Evolutionary conservation across 345 rosid species (phyloP).

Genomic region (Diplotaxis tenuifolia): DNA sequence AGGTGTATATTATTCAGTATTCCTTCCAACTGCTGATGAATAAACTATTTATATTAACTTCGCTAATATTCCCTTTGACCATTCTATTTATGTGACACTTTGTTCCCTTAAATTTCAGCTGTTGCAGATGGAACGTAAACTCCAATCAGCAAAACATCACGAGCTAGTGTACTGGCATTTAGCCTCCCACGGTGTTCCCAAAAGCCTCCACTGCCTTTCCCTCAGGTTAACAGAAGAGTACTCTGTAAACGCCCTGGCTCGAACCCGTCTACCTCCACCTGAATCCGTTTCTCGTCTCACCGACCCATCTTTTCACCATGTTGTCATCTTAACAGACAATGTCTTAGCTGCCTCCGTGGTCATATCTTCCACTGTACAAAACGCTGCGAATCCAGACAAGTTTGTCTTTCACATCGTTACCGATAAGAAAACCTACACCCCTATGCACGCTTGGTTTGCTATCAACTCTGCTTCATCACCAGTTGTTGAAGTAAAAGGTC

Average conservation of each 20-base stretch:
- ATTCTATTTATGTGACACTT: conserved; percentile 6
- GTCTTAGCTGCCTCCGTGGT: conserved; percentile 91
- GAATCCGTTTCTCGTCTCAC: conserved; percentile 64
- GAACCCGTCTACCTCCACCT: conserved; percentile 78
- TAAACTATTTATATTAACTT: not conserved
- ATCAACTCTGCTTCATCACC: conserved; percentile 60
- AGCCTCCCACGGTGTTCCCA: conserved; percentile 87
- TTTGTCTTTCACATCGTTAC: conserved; percentile 88
- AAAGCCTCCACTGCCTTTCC: conserved; percentile 80
- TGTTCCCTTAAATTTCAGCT: conserved; percentile 46
- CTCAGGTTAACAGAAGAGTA: conserved; percentile 86
- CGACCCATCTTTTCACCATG: conserved; percentile 67
- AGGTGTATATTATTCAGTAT: too few relatives aligned
- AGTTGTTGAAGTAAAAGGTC: conserved; percentile 86
- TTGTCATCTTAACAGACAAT: conserved; percentile 82
- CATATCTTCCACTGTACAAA: conserved; percentile 65
- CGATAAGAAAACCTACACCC: conserved; percentile 85
- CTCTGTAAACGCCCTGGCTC: conserved; percentile 74
- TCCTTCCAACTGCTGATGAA: too few relatives aligned
- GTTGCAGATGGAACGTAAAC: conserved; percentile 66
- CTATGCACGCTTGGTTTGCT: conserved; percentile 98
- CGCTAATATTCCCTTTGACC: not conserved
- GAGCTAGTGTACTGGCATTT: conserved; percentile 86
- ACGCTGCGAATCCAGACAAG: conserved; percentile 59
- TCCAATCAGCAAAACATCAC: conserved; percentile 67